Conservation (phyloP, 2,329 filamentous ascomycete species). For the Bipolaris victoriae region DNA sequence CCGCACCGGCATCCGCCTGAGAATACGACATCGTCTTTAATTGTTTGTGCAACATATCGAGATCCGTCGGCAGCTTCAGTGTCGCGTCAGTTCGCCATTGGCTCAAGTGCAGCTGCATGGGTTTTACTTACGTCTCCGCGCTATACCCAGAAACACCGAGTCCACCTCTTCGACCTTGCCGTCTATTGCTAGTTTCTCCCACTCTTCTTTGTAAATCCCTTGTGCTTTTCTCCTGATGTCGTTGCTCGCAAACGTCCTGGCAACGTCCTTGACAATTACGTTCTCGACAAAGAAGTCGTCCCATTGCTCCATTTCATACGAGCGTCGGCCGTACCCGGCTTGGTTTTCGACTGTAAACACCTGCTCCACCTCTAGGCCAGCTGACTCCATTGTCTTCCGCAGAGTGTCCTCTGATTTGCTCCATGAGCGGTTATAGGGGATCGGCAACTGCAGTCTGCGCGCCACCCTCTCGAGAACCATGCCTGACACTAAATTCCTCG, state of each 20-base stretch:
- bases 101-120: background rate
- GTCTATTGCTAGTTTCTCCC: constrained; percentile 46
- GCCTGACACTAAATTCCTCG: constrained; percentile 45
- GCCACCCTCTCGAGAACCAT: constrained; percentile 49
- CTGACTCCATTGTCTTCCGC: constrained; percentile 38
- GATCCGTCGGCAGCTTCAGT: constrained; percentile 36
- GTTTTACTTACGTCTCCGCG: constrained; percentile 37
- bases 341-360: constrained; percentile 43
- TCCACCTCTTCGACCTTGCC: constrained; percentile 50
- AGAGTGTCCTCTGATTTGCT: constrained; percentile 44
- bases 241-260: constrained; percentile 36
- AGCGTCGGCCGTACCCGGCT: constrained; percentile 38
- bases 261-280: constrained; percentile 34
- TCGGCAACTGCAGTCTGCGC: constrained; percentile 36
- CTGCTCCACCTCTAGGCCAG: constrained; percentile 46
- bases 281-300: constrained; percentile 48
- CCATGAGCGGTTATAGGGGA: constrained; percentile 49
- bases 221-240: constrained; percentile 44
- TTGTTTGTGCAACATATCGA: constrained; percentile 19
- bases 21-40: constrained; percentile 31
- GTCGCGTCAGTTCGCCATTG: background rate
- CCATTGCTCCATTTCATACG: constrained; percentile 38
- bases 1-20: constrained; percentile 55
- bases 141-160: constrained; percentile 48
- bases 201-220: constrained; percentile 46